Percentiles rank a stretch among this genome's conserved stretches.
Conservation (phyloP, 176 grass and related monocot species). For the Musa troglodytarum region DNA sequence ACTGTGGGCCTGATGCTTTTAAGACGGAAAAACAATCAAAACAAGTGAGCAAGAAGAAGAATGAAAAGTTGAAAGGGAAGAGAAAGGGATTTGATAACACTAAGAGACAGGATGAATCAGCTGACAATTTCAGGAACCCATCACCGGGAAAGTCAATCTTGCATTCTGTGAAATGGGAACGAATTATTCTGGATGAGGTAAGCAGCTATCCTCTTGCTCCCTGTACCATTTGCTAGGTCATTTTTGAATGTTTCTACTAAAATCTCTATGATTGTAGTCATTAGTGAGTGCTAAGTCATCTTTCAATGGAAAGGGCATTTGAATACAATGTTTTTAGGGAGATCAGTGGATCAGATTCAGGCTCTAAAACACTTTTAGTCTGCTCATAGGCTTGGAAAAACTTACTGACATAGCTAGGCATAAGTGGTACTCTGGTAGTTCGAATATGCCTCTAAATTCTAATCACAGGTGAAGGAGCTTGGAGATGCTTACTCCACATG, state of each 20-base stretch:
- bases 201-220: background rate
- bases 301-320: background rate
- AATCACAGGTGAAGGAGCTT: no score
- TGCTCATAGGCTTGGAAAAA: no score
- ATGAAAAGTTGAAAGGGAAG: background rate
- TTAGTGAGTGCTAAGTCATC: background rate
- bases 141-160: constrained; percentile 46
- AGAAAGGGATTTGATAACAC: background rate
- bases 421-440: no score
- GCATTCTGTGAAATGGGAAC: constrained; percentile 71
- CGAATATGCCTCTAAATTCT: no score
- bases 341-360: background rate
- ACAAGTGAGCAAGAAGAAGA: constrained; percentile 45
- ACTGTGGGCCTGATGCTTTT: constrained; percentile 59
- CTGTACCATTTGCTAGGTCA: background rate
- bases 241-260: background rate
- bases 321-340: background rate
- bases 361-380: no score
- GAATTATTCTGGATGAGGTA: constrained; percentile 96
- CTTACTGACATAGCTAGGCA: no score
- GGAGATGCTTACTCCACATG: no score
- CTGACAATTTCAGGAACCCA: constrained; percentile 1
- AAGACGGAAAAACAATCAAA: constrained; percentile 77
- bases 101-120: constrained; percentile 7
- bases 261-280: background rate